These are phyloP conservation scores for Apiotrichum veenhuisii DNA, from an alignment of 1,284 basidiomycete genomes.

Conservation along the genomic window DNA sequence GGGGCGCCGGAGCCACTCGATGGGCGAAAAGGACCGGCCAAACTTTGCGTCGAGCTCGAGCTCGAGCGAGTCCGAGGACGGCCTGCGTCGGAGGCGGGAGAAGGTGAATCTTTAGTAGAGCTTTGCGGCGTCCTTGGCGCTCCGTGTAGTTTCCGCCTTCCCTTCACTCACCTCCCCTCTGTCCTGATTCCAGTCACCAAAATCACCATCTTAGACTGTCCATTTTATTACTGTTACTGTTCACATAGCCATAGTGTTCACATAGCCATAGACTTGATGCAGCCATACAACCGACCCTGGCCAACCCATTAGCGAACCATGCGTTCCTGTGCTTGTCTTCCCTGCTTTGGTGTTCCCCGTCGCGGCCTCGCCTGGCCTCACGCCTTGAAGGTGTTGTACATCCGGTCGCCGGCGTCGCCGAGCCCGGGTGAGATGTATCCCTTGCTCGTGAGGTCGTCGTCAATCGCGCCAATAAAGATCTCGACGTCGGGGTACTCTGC, in stretches of 20 bases:
- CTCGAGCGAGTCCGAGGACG: not conserved
- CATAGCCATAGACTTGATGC: not conserved
- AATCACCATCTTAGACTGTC: too few species aligned
- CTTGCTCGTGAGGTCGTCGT: constrained; percentile 64
- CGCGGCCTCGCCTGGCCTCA: not conserved
- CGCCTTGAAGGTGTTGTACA: constrained; percentile 16
- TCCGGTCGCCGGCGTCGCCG: constrained; percentile 63
- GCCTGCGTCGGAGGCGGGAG: not conserved
- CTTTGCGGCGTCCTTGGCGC: too few species aligned
- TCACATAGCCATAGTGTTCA: too few species aligned
- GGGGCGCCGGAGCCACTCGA: constrained; percentile 29
- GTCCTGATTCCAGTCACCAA: too few species aligned
- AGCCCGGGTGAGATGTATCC: constrained; percentile 82
- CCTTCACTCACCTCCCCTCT: too few species aligned
- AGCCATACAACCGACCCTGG: too few species aligned
- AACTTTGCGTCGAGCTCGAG: not conserved
- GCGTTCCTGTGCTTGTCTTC: too few species aligned
- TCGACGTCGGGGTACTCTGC: constrained; percentile 72
- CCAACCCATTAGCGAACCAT: not conserved
- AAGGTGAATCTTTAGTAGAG: too few species aligned
- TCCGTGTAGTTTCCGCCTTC: too few species aligned
- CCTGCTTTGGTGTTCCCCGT: not conserved
- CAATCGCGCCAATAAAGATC: constrained; percentile 81
- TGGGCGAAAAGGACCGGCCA: constrained; percentile 22
- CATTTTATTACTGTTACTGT: not conserved